These are phyloP conservation scores for Lodderomyces orthopsilosis DNA, from an alignment of 1,139 yeast species.

Conservation along the genomic window DNA sequence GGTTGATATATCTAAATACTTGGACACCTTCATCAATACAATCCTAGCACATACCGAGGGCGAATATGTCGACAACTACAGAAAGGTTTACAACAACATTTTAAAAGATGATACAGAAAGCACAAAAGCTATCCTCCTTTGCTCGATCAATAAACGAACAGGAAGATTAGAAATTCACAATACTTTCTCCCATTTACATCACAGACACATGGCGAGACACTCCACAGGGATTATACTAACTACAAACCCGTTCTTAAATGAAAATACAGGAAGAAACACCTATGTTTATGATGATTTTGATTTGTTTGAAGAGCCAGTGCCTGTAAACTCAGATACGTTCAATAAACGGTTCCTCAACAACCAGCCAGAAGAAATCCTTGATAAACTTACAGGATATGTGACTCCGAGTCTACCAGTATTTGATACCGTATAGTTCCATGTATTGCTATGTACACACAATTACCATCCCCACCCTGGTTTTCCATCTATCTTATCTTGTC, in stretches of 20 bases:
- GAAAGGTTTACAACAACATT: conserved; percentile 11
- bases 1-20: conserved; percentile 26
- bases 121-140: conserved; percentile 21
- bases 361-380: background rate
- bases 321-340: conserved; percentile 12
- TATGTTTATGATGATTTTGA: conserved; percentile 16
- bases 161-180: conserved; percentile 26
- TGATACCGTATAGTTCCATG: conserved; percentile 6
- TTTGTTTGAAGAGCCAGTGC: conserved; percentile 11
- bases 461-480: conserved; percentile 47
- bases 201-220: conserved; percentile 12
- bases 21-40: conserved; percentile 18
- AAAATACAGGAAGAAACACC: conserved; percentile 8
- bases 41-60: conserved; percentile 12
- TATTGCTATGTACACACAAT: conserved; percentile 5
- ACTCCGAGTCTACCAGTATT: conserved; percentile 4
- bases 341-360: conserved; percentile 3
- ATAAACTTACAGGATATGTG: conserved; percentile 4
- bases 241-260: conserved; percentile 5
- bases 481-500: conserved; percentile 37
- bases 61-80: conserved; percentile 12
- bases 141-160: conserved; percentile 33
- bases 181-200: conserved; percentile 17
- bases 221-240: conserved; percentile 9
- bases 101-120: conserved; percentile 11